Base-by-base conservation (phyloP, 2,329 filamentous ascomycete genomes). In the Elsinoe australis region DNA sequence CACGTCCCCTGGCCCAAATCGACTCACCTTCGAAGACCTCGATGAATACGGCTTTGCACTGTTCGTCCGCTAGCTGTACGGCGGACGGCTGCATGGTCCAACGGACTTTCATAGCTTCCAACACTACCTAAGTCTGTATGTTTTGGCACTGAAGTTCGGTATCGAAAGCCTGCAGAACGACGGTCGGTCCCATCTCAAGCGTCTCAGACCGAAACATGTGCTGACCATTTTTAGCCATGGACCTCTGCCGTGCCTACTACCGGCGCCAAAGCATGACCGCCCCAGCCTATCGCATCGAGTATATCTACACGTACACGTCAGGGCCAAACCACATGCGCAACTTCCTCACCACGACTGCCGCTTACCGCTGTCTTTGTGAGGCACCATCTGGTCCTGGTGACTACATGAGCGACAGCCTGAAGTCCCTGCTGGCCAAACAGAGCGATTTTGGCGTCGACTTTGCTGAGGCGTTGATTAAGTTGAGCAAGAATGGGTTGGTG, bases 201-300 rank as follows among this genome's bases (percentile, higher is more conserved):
- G n/a, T n/a, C n/a, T n/a, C n/a, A n/a, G n/a, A n/a, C n/a, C n/a
- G n/a, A n/a, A n/a, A n/a, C n/a, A n/a, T 24, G 42, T 15, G 19
- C 28, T 44, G 38, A 48, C 49, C 49, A 9, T 15, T 4, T 8
- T 12, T 33, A 61, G 60, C 59, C 24, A 60, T 64, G 51, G 61
- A 65, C 49, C 53, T 58, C 28, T 52, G 59, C 28, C 58, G 63
- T 31, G 35, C 49, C 41, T 64, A 65, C 55, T 65, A 65, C 56
- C 52, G 51, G 22, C 31, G 28, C 19, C 48, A 56, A 34, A 54
- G 56, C 49, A 59, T 64, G 59, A 64, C 63, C 10, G 61, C 63
- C 12, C 56, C 63, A 2, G 53, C 63, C 12, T 65, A 61, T 52
- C 58, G 63, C 22, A 54, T 65, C 28, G 62, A 65, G 49, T 65